Evolutionary conservation across 2,329 filamentous ascomycete genomes (phyloP).

Genomic region (Alternaria brassicae): DNA sequence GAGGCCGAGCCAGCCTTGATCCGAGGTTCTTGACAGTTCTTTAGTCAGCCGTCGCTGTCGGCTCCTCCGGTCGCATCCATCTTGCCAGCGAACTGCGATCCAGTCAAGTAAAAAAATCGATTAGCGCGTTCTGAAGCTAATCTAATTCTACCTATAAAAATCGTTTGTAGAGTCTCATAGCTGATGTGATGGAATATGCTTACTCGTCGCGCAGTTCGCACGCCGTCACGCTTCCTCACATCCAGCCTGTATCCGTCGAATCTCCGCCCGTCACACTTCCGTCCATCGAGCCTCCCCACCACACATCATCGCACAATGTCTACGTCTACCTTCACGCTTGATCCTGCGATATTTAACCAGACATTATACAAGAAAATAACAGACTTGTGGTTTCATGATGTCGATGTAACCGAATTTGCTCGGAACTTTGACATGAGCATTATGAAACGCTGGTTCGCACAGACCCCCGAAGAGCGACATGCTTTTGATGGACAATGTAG

Average conservation of each 20-base stretch:
- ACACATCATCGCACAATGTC: slow-evolving; percentile 35
- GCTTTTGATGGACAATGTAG: slow-evolving; percentile 50
- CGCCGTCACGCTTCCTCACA: slow-evolving; percentile 9
- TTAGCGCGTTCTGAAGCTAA: background rate
- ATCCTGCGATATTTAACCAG: slow-evolving; percentile 51
- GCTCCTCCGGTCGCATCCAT: background rate
- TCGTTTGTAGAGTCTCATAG: background rate
- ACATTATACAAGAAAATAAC: slow-evolving; percentile 48
- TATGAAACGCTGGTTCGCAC: slow-evolving; percentile 50
- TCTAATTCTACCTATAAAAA: background rate
- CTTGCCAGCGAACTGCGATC: background rate
- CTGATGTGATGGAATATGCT: slow-evolving; percentile 12
- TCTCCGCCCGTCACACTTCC: background rate
- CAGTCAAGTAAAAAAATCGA: background rate
- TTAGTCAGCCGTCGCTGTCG: slow-evolving; percentile 3
- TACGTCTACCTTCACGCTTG: slow-evolving; percentile 40
- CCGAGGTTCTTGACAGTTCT: background rate
- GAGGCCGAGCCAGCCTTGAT: background rate
- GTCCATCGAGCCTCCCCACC: background rate
- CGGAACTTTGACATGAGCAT: slow-evolving; percentile 30
- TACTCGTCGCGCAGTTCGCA: slow-evolving; percentile 6
- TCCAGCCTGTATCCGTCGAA: slow-evolving; percentile 9
- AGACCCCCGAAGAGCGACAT: slow-evolving; percentile 41
- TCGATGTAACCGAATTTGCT: slow-evolving; percentile 39
- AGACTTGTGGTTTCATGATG: slow-evolving; percentile 50